Evolutionary conservation across 139 green algal genomes (phyloP).

Genomic region (Coelastrella sp.): DNA sequence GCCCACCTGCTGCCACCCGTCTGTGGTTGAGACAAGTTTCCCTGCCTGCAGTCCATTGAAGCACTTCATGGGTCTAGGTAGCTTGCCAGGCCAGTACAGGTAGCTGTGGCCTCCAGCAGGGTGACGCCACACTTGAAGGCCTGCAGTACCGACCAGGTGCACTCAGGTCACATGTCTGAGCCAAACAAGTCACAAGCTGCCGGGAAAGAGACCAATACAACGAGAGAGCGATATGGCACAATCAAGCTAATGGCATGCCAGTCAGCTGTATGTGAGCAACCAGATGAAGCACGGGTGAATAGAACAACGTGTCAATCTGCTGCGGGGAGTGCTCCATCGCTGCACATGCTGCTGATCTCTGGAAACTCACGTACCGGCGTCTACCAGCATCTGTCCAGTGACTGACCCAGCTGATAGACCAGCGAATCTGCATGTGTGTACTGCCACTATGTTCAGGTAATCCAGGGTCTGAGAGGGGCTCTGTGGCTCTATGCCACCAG

Average conservation of each 20-base stretch:
- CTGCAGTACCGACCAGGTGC: neutral
- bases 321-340: no score
- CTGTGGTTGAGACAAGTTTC: neutral
- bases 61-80: neutral
- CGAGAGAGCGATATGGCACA: no score
- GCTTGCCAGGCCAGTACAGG: neutral
- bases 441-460: neutral
- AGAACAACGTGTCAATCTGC: no score
- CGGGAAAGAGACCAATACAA: no score
- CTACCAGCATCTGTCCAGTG: neutral
- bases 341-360: no score
- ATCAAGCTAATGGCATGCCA: no score
- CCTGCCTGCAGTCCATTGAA: constrained; percentile 8
- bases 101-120: neutral
- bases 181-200: no score
- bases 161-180: no score
- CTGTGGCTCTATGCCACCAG: neutral
- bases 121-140: neutral
- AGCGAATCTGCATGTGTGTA: neutral
- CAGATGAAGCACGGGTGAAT: no score
- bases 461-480: neutral
- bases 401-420: neutral
- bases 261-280: no score
- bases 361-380: neutral
- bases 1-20: neutral